Conservation (phyloP, 2,329 filamentous ascomycete genomes). For the Aplosporella prunicola region DNA sequence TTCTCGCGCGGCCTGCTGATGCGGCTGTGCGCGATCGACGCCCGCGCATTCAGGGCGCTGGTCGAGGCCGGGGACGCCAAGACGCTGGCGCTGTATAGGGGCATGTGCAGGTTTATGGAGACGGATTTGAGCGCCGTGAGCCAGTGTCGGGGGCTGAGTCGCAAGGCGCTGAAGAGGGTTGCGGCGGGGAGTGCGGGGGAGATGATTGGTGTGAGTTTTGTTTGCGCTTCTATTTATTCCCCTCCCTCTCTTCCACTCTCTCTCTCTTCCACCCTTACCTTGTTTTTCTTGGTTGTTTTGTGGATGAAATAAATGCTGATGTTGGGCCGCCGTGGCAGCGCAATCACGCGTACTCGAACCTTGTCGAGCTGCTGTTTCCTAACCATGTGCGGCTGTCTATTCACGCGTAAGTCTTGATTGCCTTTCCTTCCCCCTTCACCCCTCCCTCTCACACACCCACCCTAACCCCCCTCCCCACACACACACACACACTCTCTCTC, state of each 20-base stretch:
- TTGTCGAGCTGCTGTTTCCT: conserved; percentile 38
- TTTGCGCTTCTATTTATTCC: neutral
- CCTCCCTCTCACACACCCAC: too few species aligned
- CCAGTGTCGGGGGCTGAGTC: conserved; percentile 18
- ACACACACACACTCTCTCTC: neutral
- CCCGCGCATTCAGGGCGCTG: conserved; percentile 18
- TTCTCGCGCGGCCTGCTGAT: conserved; percentile 24
- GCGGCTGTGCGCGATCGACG: conserved; percentile 18
- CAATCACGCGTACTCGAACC: conserved; percentile 41
- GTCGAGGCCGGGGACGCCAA: conserved; percentile 22
- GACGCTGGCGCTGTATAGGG: conserved; percentile 25
- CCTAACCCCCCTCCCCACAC: too few species aligned
- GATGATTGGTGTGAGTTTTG: conserved; percentile 21
- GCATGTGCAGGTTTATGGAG: conserved; percentile 30
- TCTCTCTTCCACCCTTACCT: too few species aligned
- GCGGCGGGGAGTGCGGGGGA: conserved; percentile 26
- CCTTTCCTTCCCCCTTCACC: neutral
- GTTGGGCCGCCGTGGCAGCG: too few species aligned
- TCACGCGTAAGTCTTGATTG: conserved; percentile 24
- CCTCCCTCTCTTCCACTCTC: neutral
- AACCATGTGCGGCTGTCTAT: conserved; percentile 40
- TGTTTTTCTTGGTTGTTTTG: too few species aligned
- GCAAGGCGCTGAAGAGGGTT: conserved; percentile 27
- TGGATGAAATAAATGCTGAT: too few species aligned
- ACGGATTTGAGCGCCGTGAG: conserved; percentile 24